Conservation (phyloP, 495 filamentous ascomycete species). For the Daldinia loculata region DNA sequence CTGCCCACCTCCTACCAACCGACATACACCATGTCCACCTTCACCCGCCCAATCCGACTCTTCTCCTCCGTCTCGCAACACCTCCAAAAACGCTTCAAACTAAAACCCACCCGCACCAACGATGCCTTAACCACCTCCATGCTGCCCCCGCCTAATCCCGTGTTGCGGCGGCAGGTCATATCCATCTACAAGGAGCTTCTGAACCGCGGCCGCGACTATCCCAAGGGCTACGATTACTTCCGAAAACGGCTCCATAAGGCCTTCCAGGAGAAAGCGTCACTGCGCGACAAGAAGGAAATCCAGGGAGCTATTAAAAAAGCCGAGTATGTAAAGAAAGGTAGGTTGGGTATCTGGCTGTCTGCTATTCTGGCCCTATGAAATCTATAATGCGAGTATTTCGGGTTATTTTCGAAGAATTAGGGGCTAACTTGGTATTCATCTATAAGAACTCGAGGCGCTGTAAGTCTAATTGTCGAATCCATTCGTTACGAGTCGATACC, state of each 20-base stretch:
- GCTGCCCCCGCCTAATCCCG: constrained; percentile 50
- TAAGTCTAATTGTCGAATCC: constrained; percentile 57
- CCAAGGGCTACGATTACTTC: constrained; percentile 87
- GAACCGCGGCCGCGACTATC: constrained; percentile 85
- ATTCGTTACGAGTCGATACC: neutral
- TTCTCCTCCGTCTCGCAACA: neutral
- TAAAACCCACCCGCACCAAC: neutral
- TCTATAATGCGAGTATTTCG: no score
- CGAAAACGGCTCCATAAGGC: constrained; percentile 81
- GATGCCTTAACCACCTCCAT: neutral
- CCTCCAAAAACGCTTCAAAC: no score
- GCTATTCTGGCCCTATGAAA: neutral
- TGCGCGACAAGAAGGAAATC: constrained; percentile 79
- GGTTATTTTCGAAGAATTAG: neutral
- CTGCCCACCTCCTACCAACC: no score
- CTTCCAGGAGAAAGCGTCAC: constrained; percentile 74
- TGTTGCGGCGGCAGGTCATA: constrained; percentile 82
- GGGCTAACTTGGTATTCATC: constrained; percentile 4
- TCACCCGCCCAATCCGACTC: neutral
- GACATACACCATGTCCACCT: no score
- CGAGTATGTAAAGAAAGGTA: constrained; percentile 91
- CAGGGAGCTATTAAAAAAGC: constrained; percentile 76
- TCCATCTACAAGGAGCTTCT: constrained; percentile 95
- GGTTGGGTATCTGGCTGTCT: neutral
- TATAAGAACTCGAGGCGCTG: constrained; percentile 86